These are phyloP conservation scores for Thymus quinquecostatus DNA, from an alignment of 257 asterid genomes.

Conservation along the genomic window DNA sequence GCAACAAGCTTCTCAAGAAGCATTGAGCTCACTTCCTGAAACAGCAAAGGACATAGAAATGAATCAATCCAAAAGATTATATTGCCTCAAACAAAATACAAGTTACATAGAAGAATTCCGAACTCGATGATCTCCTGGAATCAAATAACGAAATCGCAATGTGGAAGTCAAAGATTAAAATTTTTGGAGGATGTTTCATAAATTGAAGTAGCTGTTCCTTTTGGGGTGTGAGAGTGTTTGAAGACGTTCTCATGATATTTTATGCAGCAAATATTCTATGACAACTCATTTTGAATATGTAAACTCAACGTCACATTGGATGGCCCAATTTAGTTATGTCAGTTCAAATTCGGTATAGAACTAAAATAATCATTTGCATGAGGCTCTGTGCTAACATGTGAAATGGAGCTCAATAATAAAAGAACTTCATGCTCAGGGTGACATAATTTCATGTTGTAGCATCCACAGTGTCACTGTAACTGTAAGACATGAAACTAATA, in stretches of 20 bases:
- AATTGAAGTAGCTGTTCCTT: neutral
- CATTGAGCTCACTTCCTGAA: slow-evolving; percentile 97
- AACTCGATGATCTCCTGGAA: slow-evolving; percentile 7
- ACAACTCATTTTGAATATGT: slow-evolving; percentile 22
- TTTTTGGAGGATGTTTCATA: neutral
- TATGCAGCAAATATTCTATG: slow-evolving; percentile 12
- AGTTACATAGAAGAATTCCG: slow-evolving; percentile 15
- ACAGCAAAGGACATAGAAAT: slow-evolving; percentile 27
- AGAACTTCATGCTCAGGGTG: neutral
- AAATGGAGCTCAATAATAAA: neutral
- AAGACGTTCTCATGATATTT: neutral
- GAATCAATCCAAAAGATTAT: slow-evolving; percentile 16
- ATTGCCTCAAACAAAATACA: slow-evolving; percentile 11
- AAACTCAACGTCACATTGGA: neutral
- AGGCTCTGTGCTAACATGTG: neutral
- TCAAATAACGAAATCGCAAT: neutral
- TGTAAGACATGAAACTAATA: slow-evolving; percentile 8
- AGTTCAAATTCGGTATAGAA: neutral
- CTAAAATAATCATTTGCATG: neutral
- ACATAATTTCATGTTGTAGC: slow-evolving; percentile 4
- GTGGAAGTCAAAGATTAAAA: neutral
- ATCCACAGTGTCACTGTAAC: slow-evolving; percentile 3
- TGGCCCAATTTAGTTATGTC: neutral
- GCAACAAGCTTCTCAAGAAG: slow-evolving; percentile 81
- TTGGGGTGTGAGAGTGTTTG: neutral